Conservation (phyloP, 768 basidiomycete genomes). For the Mycena vitilis region DNA sequence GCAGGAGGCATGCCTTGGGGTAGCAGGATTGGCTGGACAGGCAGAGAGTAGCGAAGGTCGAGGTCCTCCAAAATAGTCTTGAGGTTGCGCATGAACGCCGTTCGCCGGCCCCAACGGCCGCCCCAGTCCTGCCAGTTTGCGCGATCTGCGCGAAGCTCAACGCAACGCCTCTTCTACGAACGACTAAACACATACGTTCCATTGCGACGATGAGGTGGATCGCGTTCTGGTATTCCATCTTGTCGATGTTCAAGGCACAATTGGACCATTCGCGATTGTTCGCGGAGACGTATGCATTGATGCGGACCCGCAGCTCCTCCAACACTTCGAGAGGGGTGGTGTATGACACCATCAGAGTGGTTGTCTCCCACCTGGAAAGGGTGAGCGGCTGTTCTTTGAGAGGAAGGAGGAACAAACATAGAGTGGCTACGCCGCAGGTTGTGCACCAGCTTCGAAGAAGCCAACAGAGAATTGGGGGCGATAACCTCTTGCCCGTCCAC, state of each 20-base stretch:
- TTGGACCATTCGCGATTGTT: constrained; percentile 83
- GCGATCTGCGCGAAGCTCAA: constrained; percentile 58
- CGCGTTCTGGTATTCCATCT: constrained; percentile 83
- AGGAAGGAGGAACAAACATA: constrained; percentile 58
- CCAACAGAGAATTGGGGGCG: constrained; percentile 79
- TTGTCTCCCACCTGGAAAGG: constrained; percentile 70
- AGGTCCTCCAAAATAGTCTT: constrained; percentile 80
- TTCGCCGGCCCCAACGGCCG: constrained; percentile 80
- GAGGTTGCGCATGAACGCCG: constrained; percentile 79
- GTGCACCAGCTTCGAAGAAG: constrained; percentile 79
- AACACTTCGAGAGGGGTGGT: constrained; percentile 77
- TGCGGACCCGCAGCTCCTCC: constrained; percentile 70
- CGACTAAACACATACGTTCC: constrained; percentile 65
- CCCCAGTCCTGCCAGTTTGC: constrained; percentile 93
- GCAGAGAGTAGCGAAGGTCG: constrained; percentile 76
- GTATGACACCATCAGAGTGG: constrained; percentile 72
- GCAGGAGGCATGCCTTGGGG: constrained; percentile 45
- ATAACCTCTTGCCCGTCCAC: constrained; percentile 86
- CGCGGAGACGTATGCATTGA: constrained; percentile 67
- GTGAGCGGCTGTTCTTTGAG: background rate
- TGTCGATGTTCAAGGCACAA: constrained; percentile 75
- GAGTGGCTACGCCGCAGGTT: constrained; percentile 81
- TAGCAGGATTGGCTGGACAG: constrained; percentile 77
- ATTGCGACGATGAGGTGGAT: constrained; percentile 74
- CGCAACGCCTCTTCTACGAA: background rate